Evolutionary conservation across 179 eudicot species (phyloP).

Genomic region (Camellia oleifera): DNA sequence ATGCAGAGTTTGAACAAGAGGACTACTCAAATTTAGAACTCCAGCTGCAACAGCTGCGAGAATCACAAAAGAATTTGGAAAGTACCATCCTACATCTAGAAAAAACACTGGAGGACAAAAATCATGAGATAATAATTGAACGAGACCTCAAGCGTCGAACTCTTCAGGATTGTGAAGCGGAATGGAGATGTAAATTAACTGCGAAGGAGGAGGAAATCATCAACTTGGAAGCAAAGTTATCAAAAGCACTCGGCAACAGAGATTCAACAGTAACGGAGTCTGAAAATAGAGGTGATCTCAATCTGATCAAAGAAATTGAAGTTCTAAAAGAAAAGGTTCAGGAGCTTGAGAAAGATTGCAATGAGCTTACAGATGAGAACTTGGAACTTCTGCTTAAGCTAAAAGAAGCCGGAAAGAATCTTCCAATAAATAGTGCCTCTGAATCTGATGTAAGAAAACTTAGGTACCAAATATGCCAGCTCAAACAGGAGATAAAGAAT

Average conservation of each 20-base stretch:
- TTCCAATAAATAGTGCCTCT: constrained; percentile 11
- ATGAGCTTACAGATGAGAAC: constrained; percentile 52
- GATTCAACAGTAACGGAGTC: constrained; percentile 21
- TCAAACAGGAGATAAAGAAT: constrained; percentile 26
- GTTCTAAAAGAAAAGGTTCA: constrained; percentile 37
- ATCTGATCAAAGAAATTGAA: constrained; percentile 30
- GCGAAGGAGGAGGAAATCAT: constrained; percentile 44
- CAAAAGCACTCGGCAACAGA: constrained; percentile 2
- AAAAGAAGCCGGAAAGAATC: constrained; percentile 22
- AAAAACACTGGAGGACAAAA: constrained; percentile 35
- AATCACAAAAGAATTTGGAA: constrained; percentile 42
- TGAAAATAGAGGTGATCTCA: constrained; percentile 17
- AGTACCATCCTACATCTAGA: constrained; percentile 33
- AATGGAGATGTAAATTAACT: constrained; percentile 35
- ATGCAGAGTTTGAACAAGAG: constrained; percentile 13
- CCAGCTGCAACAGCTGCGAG: constrained; percentile 34
- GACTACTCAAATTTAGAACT: constrained; percentile 23
- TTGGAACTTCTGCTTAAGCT: constrained; percentile 37
- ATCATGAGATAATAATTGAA: constrained; percentile 41
- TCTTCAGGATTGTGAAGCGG: constrained; percentile 36
- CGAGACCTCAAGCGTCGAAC: constrained; percentile 23
- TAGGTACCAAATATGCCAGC: constrained; percentile 24
- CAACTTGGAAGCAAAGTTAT: constrained; percentile 35
- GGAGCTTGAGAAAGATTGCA: constrained; percentile 53
- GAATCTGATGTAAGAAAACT: constrained; percentile 24